These are phyloP conservation scores for Globisporangium camurandrum DNA, from an alignment of 352 stramenopile species.

Conservation along the genomic window DNA sequence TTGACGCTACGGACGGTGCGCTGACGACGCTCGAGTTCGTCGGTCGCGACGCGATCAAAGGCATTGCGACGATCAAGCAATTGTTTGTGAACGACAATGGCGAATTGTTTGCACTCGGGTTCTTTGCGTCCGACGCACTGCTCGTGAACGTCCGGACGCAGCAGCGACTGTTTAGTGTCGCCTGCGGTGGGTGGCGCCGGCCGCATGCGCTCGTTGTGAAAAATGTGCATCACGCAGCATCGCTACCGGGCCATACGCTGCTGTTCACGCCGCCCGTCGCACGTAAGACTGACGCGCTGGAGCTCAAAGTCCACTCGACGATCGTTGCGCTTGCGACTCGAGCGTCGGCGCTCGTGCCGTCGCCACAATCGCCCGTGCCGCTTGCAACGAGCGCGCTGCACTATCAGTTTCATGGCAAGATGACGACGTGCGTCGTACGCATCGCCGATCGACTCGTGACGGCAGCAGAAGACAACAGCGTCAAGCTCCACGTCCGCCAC, in stretches of 20 bases:
- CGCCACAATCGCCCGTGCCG: neutral
- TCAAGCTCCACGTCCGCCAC: slow-evolving; percentile 54
- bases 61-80: slow-evolving; percentile 68
- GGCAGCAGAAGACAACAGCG: slow-evolving; percentile 72
- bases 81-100: slow-evolving; percentile 28
- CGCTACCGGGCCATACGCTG: slow-evolving; percentile 48
- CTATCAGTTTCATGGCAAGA: slow-evolving; percentile 64
- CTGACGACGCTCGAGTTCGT: slow-evolving; percentile 24
- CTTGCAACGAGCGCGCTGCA: slow-evolving; percentile 46
- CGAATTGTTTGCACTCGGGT: slow-evolving; percentile 79
- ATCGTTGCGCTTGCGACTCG: neutral
- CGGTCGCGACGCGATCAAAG: slow-evolving; percentile 67
- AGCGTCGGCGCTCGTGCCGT: too few relatives aligned
- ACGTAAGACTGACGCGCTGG: slow-evolving; percentile 38
- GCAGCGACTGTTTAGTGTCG: slow-evolving; percentile 68
- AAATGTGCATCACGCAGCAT: neutral
- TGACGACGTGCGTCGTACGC: slow-evolving; percentile 55
- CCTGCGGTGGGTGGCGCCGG: slow-evolving; percentile 78
- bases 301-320: slow-evolving; percentile 67
- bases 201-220: slow-evolving; percentile 47
- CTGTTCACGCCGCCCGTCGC: slow-evolving; percentile 55
- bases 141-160: slow-evolving; percentile 67
- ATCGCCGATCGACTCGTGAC: slow-evolving; percentile 52
- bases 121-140: slow-evolving; percentile 64
- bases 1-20: slow-evolving; percentile 11